Percentiles rank a stretch among this genome's conserved stretches.
Evolutionary conservation across 1,139 yeast species (phyloP).

Genomic region (Magnusiomyces paraingens): DNA sequence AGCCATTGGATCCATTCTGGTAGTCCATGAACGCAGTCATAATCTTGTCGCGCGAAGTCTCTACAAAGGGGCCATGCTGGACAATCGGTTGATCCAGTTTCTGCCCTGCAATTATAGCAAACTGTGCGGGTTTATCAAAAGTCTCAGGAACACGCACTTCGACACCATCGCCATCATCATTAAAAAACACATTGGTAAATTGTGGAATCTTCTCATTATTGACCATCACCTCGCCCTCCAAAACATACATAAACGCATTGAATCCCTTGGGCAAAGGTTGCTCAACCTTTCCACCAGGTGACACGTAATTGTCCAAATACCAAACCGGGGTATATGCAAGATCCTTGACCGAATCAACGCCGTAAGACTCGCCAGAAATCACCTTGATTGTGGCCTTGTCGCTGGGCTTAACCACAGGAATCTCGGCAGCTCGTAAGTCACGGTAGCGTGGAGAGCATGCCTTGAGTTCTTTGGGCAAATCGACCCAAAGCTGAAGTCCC

Average conservation of each 20-base stretch:
- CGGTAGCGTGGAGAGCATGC: conserved; percentile 71
- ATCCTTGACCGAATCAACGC: conserved; percentile 64
- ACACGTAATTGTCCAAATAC: conserved; percentile 58
- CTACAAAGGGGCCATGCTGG: conserved; percentile 90
- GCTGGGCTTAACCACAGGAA: conserved; percentile 63
- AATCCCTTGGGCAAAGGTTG: conserved; percentile 57
- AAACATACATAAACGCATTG: conserved; percentile 67
- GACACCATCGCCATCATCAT: not conserved
- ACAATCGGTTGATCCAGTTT: conserved; percentile 68
- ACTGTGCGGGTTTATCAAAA: conserved; percentile 37
- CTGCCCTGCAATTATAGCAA: conserved; percentile 73
- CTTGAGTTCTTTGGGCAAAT: conserved; percentile 66
- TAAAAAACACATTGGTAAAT: not conserved
- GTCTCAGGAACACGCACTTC: not conserved
- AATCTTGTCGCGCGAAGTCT: conserved; percentile 55
- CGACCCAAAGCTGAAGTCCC: conserved; percentile 92
- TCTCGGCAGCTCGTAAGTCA: conserved; percentile 64
- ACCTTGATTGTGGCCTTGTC: conserved; percentile 63
- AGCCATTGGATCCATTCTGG: conserved; percentile 63
- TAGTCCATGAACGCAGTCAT: conserved; percentile 65
- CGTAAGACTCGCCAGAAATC: conserved; percentile 72
- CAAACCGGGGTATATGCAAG: conserved; percentile 76
- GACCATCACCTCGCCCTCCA: conserved; percentile 55
- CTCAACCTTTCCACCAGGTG: conserved; percentile 60
- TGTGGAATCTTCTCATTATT: conserved; percentile 21